These are phyloP conservation scores for Coelastrella sp. DNA, from an alignment of 139 green algal genomes.

Conservation along the genomic window DNA sequence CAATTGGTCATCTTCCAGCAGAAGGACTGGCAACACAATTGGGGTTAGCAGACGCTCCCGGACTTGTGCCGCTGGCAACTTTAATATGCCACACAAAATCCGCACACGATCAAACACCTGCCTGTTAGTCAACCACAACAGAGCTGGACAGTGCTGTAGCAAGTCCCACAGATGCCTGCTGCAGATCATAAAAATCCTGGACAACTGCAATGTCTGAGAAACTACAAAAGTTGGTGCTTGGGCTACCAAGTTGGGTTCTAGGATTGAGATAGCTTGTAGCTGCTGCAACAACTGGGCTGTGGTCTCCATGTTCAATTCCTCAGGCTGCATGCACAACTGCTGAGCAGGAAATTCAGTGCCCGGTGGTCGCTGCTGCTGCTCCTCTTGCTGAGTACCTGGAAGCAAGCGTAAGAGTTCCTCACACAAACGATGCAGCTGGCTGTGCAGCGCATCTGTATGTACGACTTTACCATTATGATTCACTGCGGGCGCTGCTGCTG, in stretches of 20 bases:
- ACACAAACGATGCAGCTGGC: too few species aligned
- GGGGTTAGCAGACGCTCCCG: not conserved
- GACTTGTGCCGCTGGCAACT: not conserved
- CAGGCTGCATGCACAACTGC: not conserved
- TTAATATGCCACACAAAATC: slow-evolving; percentile 22
- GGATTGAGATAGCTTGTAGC: not conserved
- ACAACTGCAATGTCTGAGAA: not conserved
- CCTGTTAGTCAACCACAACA: slow-evolving; percentile 25
- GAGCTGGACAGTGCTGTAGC: not conserved
- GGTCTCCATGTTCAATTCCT: not conserved
- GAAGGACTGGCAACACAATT: slow-evolving; percentile 2
- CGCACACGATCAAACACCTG: slow-evolving; percentile 20
- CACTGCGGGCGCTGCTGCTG: not conserved
- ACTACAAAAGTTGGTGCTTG: not conserved
- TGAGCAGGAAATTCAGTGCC: not conserved
- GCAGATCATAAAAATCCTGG: not conserved
- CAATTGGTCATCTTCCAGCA: not conserved
- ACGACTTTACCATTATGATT: too few species aligned
- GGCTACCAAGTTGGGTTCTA: slow-evolving; percentile 19
- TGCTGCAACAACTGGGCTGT: not conserved
- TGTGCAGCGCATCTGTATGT: too few species aligned
- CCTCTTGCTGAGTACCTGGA: too few species aligned
- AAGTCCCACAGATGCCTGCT: not conserved
- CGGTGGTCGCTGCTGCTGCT: not conserved
- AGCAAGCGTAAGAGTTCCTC: too few species aligned